Evolutionary conservation across 2,329 filamentous ascomycete species (phyloP).

Genomic region (Graphium sp.): DNA sequence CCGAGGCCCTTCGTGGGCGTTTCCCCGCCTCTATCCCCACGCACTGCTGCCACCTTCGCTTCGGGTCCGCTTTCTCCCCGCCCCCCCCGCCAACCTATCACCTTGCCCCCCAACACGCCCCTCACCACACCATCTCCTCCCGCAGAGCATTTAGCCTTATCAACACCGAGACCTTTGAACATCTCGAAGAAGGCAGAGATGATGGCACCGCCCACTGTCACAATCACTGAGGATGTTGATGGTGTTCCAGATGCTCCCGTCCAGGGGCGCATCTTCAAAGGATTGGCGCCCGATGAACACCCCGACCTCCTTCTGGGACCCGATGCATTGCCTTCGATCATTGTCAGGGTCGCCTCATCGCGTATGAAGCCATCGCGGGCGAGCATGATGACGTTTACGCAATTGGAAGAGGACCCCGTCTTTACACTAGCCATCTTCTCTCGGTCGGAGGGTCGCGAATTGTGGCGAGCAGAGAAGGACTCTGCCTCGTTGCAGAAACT

Average conservation of each 20-base stretch:
- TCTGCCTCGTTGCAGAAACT: constrained; percentile 64
- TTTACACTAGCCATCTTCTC: constrained; percentile 81
- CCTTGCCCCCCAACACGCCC: constrained; percentile 53
- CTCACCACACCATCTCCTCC: constrained; percentile 13
- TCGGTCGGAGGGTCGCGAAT: constrained; percentile 56
- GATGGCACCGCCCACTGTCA: constrained; percentile 2
- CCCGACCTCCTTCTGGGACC: constrained; percentile 74
- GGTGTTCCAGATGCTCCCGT: constrained; percentile 10
- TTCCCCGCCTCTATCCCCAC: constrained; percentile 55
- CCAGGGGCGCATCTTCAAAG: constrained; percentile 53
- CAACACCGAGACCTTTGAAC: constrained; percentile 14
- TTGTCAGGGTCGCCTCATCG: constrained; percentile 79
- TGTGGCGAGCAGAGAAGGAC: constrained; percentile 94
- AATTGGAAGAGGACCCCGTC: constrained; percentile 79
- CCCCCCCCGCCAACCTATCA: constrained; percentile 56
- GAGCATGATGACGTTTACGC: constrained; percentile 64
- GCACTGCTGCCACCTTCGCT: constrained; percentile 11
- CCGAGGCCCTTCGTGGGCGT: constrained; percentile 36
- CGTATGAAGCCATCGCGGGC: constrained; percentile 84
- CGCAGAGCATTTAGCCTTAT: background rate
- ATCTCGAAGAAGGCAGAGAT: constrained; percentile 17
- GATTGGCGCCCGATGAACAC: constrained; percentile 71
- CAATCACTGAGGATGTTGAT: no score
- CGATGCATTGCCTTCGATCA: constrained; percentile 73
- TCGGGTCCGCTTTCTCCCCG: constrained; percentile 51